A percentile compares a stretch with the other conserved stretches of the same genome.
Conservation (phyloP, 129 eudicot genomes). For the Rutidosis leptorrhynchoides region DNA sequence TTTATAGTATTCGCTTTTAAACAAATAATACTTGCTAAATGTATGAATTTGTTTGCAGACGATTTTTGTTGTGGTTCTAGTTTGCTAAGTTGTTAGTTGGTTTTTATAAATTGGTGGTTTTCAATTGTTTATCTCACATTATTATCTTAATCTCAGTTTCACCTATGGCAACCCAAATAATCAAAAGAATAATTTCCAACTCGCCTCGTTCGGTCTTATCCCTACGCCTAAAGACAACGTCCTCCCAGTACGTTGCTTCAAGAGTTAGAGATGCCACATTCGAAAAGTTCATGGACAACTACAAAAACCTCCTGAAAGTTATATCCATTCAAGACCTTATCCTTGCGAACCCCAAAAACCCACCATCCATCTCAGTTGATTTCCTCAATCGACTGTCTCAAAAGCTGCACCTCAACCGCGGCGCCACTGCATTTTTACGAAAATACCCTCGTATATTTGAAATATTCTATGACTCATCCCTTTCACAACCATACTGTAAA, state of each 20-base stretch:
- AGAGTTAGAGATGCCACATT: conserved; percentile 79
- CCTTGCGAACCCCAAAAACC: conserved; percentile 61
- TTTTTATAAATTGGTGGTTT: neutral
- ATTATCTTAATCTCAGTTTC: too few relatives aligned
- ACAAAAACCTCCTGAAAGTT: conserved; percentile 76
- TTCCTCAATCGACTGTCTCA: conserved; percentile 89
- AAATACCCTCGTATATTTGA: conserved; percentile 76
- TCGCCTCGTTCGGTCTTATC: conserved; percentile 21
- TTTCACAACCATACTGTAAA: conserved; percentile 46
- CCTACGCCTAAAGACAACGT: conserved; percentile 56
- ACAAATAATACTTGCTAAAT: neutral
- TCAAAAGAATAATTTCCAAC: conserved; percentile 31
- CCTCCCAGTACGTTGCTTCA: conserved; percentile 75
- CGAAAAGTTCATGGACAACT: conserved; percentile 78
- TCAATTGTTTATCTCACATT: neutral
- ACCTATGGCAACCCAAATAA: conserved; percentile 35
- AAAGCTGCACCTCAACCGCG: conserved; percentile 84
- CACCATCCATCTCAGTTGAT: conserved; percentile 72
- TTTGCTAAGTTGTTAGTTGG: neutral
- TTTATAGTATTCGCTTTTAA: neutral
- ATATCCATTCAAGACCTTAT: conserved; percentile 82
- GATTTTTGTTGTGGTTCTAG: too few relatives aligned
- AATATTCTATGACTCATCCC: conserved; percentile 50
- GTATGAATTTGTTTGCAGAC: neutral
- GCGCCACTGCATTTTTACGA: conserved; percentile 68